phyloP scores from a whole-genome alignment of 2,329 filamentous ascomycete species.

The Lachnellula hyalina region DNA sequence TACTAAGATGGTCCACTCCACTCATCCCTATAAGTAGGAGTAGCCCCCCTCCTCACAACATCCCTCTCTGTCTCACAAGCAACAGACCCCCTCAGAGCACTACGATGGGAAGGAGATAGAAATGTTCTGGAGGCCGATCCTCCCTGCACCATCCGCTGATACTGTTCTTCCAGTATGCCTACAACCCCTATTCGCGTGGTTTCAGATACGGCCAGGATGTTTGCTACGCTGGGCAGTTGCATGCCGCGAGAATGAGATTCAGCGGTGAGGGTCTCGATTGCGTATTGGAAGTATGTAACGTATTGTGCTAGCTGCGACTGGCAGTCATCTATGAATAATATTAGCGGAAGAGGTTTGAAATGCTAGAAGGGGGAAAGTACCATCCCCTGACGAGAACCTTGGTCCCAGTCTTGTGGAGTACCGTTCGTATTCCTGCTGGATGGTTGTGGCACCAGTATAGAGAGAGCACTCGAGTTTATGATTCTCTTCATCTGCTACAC shows the following conservation, averaged over 20 bases:
- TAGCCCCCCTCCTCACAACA: conserved; percentile 2
- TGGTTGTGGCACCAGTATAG: neutral
- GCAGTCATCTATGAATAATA: neutral
- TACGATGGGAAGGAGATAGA: conserved; percentile 4
- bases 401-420: conserved; percentile 4
- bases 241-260: neutral
- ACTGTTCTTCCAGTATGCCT: conserved; percentile 5
- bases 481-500: conserved; percentile 1
- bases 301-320: conserved; percentile 1
- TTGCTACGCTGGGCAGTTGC: conserved; percentile 1
- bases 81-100: conserved; percentile 5
- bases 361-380: neutral
- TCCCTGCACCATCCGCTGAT: conserved; percentile 3
- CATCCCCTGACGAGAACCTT: conserved; percentile 7
- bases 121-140: neutral
- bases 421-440: conserved; percentile 10
- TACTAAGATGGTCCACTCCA: neutral
- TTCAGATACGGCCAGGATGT: conserved; percentile 4
- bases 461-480: conserved; percentile 6
- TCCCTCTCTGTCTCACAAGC: conserved; percentile 4
- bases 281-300: conserved; percentile 5
- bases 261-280: neutral
- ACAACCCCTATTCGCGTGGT: conserved; percentile 3
- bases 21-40: neutral
- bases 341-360: neutral